Conservation (phyloP, 2,329 filamentous ascomycete genomes). For the Fusarium zealandicum region DNA sequence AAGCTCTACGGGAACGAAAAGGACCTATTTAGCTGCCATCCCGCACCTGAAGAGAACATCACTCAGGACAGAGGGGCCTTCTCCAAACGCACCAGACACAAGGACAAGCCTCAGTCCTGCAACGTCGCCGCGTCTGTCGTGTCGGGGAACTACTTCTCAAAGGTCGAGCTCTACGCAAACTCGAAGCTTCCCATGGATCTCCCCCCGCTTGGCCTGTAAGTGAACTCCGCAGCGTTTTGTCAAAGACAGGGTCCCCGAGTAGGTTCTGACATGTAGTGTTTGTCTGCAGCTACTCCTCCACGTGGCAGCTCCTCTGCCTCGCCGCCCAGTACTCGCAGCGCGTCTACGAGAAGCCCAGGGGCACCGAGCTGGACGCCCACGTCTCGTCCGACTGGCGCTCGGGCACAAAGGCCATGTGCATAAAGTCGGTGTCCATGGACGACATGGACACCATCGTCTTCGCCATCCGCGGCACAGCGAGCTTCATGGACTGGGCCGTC, state of each 20-base stretch:
- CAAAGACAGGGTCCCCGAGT: neutral
- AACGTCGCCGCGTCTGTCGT: slow-evolving; percentile 38
- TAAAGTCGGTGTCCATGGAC: slow-evolving; percentile 82
- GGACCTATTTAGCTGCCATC: slow-evolving; percentile 57
- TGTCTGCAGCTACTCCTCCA: slow-evolving; percentile 68
- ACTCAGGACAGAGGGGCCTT: slow-evolving; percentile 14
- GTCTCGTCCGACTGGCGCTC: slow-evolving; percentile 74
- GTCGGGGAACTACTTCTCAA: slow-evolving; percentile 70
- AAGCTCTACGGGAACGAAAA: slow-evolving; percentile 60
- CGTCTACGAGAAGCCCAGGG: slow-evolving; percentile 72
- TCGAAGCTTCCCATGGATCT: slow-evolving; percentile 74
- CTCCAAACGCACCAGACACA: slow-evolving; percentile 26
- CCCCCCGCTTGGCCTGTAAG: slow-evolving; percentile 71
- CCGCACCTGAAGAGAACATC: neutral
- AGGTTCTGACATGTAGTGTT: neutral
- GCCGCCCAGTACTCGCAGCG: slow-evolving; percentile 79
- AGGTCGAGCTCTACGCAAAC: slow-evolving; percentile 81
- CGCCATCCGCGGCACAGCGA: slow-evolving; percentile 81
- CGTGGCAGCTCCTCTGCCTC: slow-evolving; percentile 78
- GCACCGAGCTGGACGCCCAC: slow-evolving; percentile 71
- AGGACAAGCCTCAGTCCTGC: slow-evolving; percentile 19
- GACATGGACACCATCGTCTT: slow-evolving; percentile 81
- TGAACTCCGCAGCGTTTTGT: slow-evolving; percentile 15
- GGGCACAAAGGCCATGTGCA: slow-evolving; percentile 85
- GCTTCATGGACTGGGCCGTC: slow-evolving; percentile 85